These are phyloP conservation scores for Trichoderma sp. DNA, from an alignment of 2,329 filamentous ascomycete species.

Conservation along the genomic window DNA sequence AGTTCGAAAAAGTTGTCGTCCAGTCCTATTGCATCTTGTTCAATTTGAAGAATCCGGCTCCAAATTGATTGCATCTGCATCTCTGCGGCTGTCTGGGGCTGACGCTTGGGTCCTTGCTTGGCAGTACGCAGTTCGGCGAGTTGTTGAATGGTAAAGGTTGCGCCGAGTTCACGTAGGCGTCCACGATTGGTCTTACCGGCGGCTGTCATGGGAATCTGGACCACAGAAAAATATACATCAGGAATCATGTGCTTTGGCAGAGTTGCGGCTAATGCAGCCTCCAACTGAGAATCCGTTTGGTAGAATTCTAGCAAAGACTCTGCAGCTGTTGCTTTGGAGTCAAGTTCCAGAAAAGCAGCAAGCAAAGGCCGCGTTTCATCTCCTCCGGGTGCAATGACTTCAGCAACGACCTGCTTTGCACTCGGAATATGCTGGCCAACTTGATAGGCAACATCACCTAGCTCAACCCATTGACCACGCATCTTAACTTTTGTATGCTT, in stretches of 20 bases:
- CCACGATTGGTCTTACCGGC: too few species aligned
- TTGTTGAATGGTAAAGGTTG: too few species aligned
- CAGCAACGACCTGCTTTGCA: not conserved
- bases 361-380: not conserved
- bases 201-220: too few species aligned
- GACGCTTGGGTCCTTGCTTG: too few species aligned
- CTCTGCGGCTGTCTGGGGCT: too few species aligned
- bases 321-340: not conserved
- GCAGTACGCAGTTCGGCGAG: too few species aligned
- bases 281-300: too few species aligned
- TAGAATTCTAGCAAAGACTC: too few species aligned
- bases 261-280: too few species aligned
- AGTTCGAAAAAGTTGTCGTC: not conserved
- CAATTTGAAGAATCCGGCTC: not conserved
- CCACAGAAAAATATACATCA: too few species aligned
- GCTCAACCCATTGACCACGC: constrained; percentile 51
- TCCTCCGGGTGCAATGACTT: not conserved
- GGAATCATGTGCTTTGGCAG: too few species aligned
- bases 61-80: not conserved
- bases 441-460: constrained; percentile 25
- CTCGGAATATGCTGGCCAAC: not conserved
- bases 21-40: not conserved
- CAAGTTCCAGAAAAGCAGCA: not conserved
- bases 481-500: constrained; percentile 33
- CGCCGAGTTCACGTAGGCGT: too few species aligned